These are phyloP conservation scores for Tricholoma furcatifolium DNA, from an alignment of 768 basidiomycete genomes.

Conservation along the genomic window DNA sequence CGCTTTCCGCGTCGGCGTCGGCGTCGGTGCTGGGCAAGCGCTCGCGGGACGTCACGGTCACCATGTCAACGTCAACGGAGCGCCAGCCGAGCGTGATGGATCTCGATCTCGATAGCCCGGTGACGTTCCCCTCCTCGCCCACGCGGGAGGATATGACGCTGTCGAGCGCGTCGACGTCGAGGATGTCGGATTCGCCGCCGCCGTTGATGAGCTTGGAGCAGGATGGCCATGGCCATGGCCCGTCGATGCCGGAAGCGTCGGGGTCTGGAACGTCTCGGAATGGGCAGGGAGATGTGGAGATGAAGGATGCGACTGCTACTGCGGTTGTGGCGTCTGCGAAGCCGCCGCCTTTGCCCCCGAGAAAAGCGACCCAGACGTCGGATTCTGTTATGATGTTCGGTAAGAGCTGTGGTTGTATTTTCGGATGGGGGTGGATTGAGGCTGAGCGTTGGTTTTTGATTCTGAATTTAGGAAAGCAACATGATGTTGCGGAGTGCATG, in stretches of 20 bases:
- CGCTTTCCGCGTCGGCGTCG: conserved; percentile 33
- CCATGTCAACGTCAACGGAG: no score
- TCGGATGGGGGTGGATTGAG: neutral
- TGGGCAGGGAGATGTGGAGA: conserved; percentile 33
- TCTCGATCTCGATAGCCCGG: conserved; percentile 55
- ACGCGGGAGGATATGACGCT: conserved; percentile 34
- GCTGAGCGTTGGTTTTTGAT: conserved; percentile 5
- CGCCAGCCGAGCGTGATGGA: conserved; percentile 48
- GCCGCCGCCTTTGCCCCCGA: conserved; percentile 56
- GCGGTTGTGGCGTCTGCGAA: conserved; percentile 34
- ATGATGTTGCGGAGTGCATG: conserved; percentile 98
- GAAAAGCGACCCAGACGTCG: conserved; percentile 48
- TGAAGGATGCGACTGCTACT: no score
- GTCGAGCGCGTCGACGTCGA: conserved; percentile 22
- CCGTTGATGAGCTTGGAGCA: conserved; percentile 17
- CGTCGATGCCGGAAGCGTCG: conserved; percentile 31
- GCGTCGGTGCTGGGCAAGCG: conserved; percentile 72
- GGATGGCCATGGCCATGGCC: conserved; percentile 21
- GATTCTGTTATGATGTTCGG: conserved; percentile 92
- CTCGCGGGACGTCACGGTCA: conserved; percentile 42
- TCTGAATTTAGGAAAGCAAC: conserved; percentile 72
- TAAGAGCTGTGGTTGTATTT: conserved; percentile 29
- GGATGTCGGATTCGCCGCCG: conserved; percentile 26
- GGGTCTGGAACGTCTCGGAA: conserved; percentile 24
- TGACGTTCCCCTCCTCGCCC: conserved; percentile 30